phyloP scores from a whole-genome alignment of 1,284 basidiomycete genomes.

The Trametes versicolor region DNA sequence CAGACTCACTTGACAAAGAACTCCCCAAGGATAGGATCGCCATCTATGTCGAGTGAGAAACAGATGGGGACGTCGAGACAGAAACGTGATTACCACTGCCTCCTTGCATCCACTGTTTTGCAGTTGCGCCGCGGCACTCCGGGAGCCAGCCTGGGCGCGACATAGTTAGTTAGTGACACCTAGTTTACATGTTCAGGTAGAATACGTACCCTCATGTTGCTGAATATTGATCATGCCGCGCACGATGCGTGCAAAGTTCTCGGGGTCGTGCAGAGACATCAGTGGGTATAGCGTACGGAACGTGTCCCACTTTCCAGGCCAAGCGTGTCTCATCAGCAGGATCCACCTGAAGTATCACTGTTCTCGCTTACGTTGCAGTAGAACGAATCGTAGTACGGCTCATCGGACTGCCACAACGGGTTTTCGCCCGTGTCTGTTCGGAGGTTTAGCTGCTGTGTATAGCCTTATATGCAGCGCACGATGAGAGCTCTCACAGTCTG shows the following conservation, averaged over 20 bases:
- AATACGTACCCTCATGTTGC: conserved; percentile 62
- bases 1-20: conserved; percentile 67
- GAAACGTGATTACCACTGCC: conserved; percentile 61
- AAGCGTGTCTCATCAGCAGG: not conserved
- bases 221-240: conserved; percentile 74
- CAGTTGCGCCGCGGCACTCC: conserved; percentile 65
- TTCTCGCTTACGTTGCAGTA: conserved; percentile 64
- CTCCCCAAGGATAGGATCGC: conserved; percentile 70
- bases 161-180: not conserved
- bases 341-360: not conserved
- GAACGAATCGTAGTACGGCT: conserved; percentile 73
- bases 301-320: conserved; percentile 64
- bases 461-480: not conserved
- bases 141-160: conserved; percentile 62
- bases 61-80: not conserved
- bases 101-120: conserved; percentile 65
- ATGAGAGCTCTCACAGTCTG: conserved; percentile 57
- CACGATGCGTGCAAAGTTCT: conserved; percentile 63
- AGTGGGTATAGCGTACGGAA: conserved; percentile 68
- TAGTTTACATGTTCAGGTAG: not conserved
- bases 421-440: conserved; percentile 72
- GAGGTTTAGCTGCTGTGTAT: not conserved
- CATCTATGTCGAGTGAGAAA: conserved; percentile 50
- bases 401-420: conserved; percentile 67
- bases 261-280: conserved; percentile 68